Evolutionary conservation across 2,329 filamentous ascomycete genomes (phyloP).

Genomic region (Fonsecaea erecta): DNA sequence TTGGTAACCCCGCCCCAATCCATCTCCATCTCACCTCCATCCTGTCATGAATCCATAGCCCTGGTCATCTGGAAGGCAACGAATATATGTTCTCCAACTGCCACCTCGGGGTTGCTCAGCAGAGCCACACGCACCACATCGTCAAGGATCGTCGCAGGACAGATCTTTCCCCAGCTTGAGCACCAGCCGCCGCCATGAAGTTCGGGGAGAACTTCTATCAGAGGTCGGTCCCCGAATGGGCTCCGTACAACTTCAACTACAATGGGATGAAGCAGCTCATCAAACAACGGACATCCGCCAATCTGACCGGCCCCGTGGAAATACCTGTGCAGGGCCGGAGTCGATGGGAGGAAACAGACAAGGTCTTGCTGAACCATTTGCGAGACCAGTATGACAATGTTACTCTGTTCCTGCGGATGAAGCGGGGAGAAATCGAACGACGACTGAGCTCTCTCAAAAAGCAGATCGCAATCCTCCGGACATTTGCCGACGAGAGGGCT

Average conservation of each 20-base stretch:
- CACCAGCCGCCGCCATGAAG: constrained; percentile 61
- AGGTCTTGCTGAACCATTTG: constrained; percentile 73
- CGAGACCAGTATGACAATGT: constrained; percentile 75
- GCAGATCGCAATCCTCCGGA: constrained; percentile 42
- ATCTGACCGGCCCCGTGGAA: constrained; percentile 68
- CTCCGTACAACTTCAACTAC: constrained; percentile 84
- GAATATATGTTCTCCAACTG: constrained; percentile 4
- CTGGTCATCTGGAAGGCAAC: background rate
- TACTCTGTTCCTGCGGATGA: constrained; percentile 77
- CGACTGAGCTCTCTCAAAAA: constrained; percentile 58
- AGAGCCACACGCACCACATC: background rate
- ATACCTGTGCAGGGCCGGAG: constrained; percentile 72
- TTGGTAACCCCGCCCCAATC: constrained; percentile 1
- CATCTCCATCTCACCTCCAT: background rate
- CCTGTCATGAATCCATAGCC: background rate
- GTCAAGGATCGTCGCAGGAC: background rate
- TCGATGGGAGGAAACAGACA: constrained; percentile 67
- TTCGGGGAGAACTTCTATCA: constrained; percentile 74
- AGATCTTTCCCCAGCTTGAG: background rate
- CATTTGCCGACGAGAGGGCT: constrained; percentile 25
- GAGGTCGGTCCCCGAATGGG: constrained; percentile 82
- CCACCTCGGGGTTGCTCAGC: background rate
- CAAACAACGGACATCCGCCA: constrained; percentile 75
- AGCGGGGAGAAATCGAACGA: constrained; percentile 75
- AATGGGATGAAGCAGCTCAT: constrained; percentile 84